Percentiles rank a stretch among this genome's conserved stretches.
phyloP scores from a whole-genome alignment of 768 basidiomycete genomes.

The Leccinum boreale region DNA sequence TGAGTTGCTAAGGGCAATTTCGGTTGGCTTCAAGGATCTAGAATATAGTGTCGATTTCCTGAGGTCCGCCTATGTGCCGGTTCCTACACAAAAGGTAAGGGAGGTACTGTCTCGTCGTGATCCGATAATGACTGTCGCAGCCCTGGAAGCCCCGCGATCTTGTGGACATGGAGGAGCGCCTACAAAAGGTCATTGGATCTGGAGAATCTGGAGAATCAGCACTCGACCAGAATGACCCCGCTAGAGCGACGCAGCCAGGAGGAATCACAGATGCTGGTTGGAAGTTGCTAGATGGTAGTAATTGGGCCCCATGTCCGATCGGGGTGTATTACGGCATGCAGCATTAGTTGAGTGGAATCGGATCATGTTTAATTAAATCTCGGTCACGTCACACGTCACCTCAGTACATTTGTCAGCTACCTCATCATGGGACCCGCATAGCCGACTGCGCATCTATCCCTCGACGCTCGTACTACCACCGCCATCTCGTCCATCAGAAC shows the following conservation, averaged over 20 bases:
- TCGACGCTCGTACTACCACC: background rate
- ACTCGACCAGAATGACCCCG: background rate
- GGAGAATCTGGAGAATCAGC: constrained; percentile 2
- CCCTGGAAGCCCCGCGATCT: constrained; percentile 52
- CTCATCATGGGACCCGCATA: constrained; percentile 6
- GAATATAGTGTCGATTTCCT: constrained; percentile 19
- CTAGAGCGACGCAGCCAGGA: background rate
- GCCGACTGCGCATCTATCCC: constrained; percentile 20
- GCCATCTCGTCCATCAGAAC: background rate
- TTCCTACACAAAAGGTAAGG: constrained; percentile 18
- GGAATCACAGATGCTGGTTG: constrained; percentile 42
- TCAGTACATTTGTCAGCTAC: constrained; percentile 13
- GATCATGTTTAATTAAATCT: background rate
- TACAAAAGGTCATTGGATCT: constrained; percentile 30
- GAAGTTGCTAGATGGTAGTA: constrained; percentile 42
- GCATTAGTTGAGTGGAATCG: background rate
- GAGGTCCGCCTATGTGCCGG: background rate
- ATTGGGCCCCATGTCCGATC: constrained; percentile 69
- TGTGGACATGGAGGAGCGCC: constrained; percentile 52
- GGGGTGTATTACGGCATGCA: constrained; percentile 42
- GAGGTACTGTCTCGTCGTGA: background rate
- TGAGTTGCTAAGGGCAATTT: constrained; percentile 19
- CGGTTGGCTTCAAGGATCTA: constrained; percentile 18
- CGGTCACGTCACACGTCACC: constrained; percentile 22
- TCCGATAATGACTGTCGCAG: constrained; percentile 28